Conservation (phyloP, 192 early-diverging fungal species). For the Coemansia sp. region DNA sequence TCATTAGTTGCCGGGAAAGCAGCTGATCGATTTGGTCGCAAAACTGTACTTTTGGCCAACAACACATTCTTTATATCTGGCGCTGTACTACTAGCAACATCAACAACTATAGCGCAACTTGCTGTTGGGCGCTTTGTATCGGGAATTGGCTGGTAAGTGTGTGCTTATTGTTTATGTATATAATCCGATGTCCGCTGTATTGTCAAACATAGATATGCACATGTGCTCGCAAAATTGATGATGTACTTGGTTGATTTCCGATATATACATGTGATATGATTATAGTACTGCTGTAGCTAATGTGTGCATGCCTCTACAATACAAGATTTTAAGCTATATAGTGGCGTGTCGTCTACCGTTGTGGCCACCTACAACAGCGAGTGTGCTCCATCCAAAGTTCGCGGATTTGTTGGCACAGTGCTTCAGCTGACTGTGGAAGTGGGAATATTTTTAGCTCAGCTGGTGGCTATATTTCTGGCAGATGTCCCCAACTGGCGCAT, state of each 20-base stretch:
- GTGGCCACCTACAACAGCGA: constrained; percentile 75
- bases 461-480: constrained; percentile 55
- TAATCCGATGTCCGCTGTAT: not conserved
- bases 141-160: constrained; percentile 60
- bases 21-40: constrained; percentile 63
- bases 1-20: constrained; percentile 58
- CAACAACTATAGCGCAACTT: constrained; percentile 59
- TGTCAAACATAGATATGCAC: not conserved
- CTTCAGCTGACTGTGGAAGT: constrained; percentile 73
- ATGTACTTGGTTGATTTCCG: not conserved
- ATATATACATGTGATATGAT: not conserved
- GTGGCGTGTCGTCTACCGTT: constrained; percentile 60
- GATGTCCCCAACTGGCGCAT: constrained; percentile 66
- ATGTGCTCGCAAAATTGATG: not conserved
- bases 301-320: not conserved
- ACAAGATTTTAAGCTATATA: constrained; percentile 17
- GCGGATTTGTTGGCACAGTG: constrained; percentile 68
- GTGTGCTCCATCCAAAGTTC: constrained; percentile 61
- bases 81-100: constrained; percentile 58
- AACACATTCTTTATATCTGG: constrained; percentile 70
- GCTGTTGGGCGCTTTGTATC: constrained; percentile 67
- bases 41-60: constrained; percentile 58
- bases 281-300: not conserved
- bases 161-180: not conserved
- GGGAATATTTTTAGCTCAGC: constrained; percentile 70